Evolutionary conservation across 1,139 yeast genomes (phyloP).

Genomic region (Scheffersomyces illinoinensis): DNA sequence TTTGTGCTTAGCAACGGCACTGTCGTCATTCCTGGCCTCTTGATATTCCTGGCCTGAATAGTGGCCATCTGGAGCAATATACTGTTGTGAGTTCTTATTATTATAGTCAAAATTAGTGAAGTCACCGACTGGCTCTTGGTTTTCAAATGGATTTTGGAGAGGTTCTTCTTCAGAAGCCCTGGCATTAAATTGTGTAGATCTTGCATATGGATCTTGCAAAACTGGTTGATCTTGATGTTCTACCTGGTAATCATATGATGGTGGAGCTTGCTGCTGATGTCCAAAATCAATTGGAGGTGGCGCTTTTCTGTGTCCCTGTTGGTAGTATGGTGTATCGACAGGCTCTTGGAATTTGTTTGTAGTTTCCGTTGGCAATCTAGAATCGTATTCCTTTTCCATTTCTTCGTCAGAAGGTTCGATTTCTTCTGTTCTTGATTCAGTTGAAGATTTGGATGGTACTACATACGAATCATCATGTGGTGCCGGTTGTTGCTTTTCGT

Average conservation of each 20-base stretch:
- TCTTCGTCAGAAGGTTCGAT: conserved; percentile 24
- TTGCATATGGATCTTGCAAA: conserved; percentile 9
- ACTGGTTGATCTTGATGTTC: conserved; percentile 13
- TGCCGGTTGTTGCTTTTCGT: conserved; percentile 3
- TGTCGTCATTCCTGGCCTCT: not conserved
- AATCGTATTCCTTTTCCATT: conserved; percentile 20
- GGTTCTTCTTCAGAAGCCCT: conserved; percentile 2
- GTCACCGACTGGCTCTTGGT: conserved; percentile 6
- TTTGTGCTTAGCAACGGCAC: conserved; percentile 1
- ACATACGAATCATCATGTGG: not conserved
- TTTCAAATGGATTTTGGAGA: conserved; percentile 17
- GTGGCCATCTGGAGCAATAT: conserved; percentile 15
- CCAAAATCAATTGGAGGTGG: conserved; percentile 18
- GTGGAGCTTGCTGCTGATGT: conserved; percentile 7
- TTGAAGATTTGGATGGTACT: conserved; percentile 1
- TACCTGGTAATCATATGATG: conserved; percentile 10
- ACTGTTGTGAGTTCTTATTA: conserved; percentile 19
- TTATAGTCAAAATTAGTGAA: conserved; percentile 36
- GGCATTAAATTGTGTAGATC: not conserved
- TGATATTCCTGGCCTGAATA: not conserved
- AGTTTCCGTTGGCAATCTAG: conserved; percentile 38
- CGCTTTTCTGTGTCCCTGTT: conserved; percentile 23
- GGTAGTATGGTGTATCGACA: conserved; percentile 29
- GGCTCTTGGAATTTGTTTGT: conserved; percentile 35
- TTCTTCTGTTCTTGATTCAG: conserved; percentile 2